Evolutionary conservation across 345 rosid genomes (phyloP), one percentile per base, ranked within the genome.

Genomic region (Populus alba): DNA sequence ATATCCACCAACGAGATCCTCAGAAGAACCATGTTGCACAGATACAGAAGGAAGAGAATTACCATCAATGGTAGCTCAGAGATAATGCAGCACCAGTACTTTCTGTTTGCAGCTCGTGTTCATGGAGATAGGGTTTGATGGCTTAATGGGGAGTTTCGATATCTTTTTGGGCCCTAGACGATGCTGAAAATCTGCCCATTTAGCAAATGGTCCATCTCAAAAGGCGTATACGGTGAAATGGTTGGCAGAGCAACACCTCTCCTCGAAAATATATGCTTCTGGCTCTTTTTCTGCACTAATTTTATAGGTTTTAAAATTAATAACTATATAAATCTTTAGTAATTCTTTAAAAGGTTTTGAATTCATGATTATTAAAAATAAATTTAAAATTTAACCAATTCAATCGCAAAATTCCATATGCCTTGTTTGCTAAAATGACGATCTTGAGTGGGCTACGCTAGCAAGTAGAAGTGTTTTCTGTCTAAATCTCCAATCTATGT

Each of bases 21-120:
- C 37, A 51, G 17, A 53, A 72, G 74, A 77, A 62, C 83, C 82
- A 81, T 77, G 82, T 66, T 75, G 81, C 75, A 68, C 68, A 33
- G 81, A 49, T 75, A 59, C 66, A 49, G 13, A 22, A n/a, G n/a
- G 20, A 22, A 6, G n/a, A 55, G 53, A 20, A 4, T 15, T n/a
- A 33, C 29, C 57, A 55, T 72, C 66, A 12, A 55, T 41, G 45
- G 45, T 3, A 41, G 45, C 3, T 41, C 13, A 41, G 3, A 55
- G 1, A 22, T 20, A 22, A 10, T 55, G 62, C 9, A 2, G 62
- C 9, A 2, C 12, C 4, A 4, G 37, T 22, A 4, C 12, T 55
- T 2, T 55, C 8, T 55, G 18, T 23, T 20, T 3, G 62, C 3
- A 55, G 62, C 62, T 22, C 3, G 62, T 6, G 25, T 3, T 57